Evolutionary conservation across 441 rosid genomes (phyloP).

Genomic region (Croton laevigatus): DNA sequence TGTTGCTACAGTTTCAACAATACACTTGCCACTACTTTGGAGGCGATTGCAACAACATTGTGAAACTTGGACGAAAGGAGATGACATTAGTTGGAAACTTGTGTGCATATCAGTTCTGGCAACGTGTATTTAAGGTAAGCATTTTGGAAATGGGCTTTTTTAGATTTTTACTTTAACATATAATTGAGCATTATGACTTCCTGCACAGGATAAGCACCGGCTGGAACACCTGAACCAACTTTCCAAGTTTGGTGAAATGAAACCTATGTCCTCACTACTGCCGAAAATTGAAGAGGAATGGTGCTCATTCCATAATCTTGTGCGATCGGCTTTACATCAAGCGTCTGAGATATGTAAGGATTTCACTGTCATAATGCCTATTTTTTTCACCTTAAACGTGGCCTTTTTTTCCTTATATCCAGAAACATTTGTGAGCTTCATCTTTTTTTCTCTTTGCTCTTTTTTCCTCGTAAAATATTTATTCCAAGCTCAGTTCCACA

Average conservation of each 20-base stretch:
- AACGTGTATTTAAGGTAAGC: conserved; percentile 68
- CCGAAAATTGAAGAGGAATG: conserved; percentile 82
- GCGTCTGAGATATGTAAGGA: conserved; percentile 72
- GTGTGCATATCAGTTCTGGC: conserved; percentile 90
- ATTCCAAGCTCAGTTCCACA: conserved; percentile 17
- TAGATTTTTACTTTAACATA: conserved; percentile 16
- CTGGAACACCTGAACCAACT: conserved; percentile 58
- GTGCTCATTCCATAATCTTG: conserved; percentile 80
- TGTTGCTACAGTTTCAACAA: conserved; percentile 54
- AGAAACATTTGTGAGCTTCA: conserved; percentile 2
- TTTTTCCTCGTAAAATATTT: not conserved
- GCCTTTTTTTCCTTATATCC: not conserved
- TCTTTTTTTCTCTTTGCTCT: conserved; percentile 2
- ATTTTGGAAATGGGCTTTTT: conserved; percentile 7
- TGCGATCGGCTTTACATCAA: conserved; percentile 67
- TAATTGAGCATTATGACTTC: conserved; percentile 25
- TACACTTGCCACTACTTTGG: conserved; percentile 48
- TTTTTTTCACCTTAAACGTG: not conserved
- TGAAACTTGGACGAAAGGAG: conserved; percentile 62
- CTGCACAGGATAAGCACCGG: conserved; percentile 73
- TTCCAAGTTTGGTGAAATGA: conserved; percentile 37
- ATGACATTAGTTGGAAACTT: conserved; percentile 61
- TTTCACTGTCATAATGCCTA: conserved; percentile 18
- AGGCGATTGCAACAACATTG: conserved; percentile 41
- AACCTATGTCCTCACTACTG: conserved; percentile 33